phyloP scores from a whole-genome alignment of 2,329 filamentous ascomycete genomes.

The Penicillium sp. region DNA sequence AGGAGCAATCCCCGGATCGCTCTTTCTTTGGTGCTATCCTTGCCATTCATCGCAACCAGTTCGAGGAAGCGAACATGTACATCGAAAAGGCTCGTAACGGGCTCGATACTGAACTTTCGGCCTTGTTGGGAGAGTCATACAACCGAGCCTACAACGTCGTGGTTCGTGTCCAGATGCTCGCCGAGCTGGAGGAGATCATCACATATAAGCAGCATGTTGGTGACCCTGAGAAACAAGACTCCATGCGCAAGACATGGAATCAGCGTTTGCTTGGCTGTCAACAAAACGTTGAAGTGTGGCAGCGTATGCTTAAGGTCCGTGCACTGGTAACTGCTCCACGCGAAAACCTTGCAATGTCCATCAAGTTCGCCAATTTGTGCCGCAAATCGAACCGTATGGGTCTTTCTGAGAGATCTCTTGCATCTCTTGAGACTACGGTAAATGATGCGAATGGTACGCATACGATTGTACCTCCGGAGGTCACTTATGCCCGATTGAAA shows the following conservation, averaged over 20 bases:
- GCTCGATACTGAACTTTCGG: slow-evolving; percentile 90
- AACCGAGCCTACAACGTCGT: slow-evolving; percentile 97
- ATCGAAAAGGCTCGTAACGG: slow-evolving; percentile 90
- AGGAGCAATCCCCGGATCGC: slow-evolving; percentile 82
- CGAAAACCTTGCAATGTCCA: slow-evolving; percentile 98
- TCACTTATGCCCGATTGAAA: slow-evolving; percentile 95
- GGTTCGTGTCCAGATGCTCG: slow-evolving; percentile 96
- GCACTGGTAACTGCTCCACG: slow-evolving; percentile 84
- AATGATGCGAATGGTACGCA: slow-evolving; percentile 40
- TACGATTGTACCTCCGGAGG: slow-evolving; percentile 57
- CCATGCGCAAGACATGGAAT: slow-evolving; percentile 93
- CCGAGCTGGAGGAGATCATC: slow-evolving; percentile 96
- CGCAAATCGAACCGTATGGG: slow-evolving; percentile 93
- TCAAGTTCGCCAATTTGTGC: slow-evolving; percentile 97
- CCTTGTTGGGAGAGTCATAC: slow-evolving; percentile 95
- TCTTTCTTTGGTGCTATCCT: slow-evolving; percentile 98
- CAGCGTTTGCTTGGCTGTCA: slow-evolving; percentile 90
- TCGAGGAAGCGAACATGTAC: slow-evolving; percentile 79
- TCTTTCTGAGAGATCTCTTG: slow-evolving; percentile 88
- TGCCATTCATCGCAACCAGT: slow-evolving; percentile 90
- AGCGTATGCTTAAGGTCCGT: slow-evolving; percentile 91
- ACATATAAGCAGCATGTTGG: slow-evolving; percentile 83
- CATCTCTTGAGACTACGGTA: slow-evolving; percentile 75
- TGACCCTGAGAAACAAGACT: slow-evolving; percentile 79
- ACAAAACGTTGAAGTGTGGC: slow-evolving; percentile 96